These are phyloP conservation scores for Verruconis gallopava DNA, from an alignment of 2,329 filamentous ascomycete species.

Conservation along the genomic window DNA sequence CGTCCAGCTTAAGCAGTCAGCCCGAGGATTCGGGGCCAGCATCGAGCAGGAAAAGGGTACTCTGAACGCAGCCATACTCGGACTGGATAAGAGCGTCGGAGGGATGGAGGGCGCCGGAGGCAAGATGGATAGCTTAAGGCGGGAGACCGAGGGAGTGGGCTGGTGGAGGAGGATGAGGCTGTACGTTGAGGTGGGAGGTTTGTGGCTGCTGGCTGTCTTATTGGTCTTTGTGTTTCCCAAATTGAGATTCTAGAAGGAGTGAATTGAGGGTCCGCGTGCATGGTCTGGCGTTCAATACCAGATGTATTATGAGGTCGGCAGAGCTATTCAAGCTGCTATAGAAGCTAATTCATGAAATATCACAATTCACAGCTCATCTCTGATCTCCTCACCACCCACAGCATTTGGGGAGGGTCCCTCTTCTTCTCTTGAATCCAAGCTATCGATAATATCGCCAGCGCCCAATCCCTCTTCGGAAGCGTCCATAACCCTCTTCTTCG, in stretches of 20 bases:
- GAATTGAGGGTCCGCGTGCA: too few relatives aligned
- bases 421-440: not conserved
- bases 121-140: slow-evolving; percentile 62
- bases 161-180: slow-evolving; percentile 77
- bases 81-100: slow-evolving; percentile 61
- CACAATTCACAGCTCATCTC: not conserved
- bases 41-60: slow-evolving; percentile 65
- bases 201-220: slow-evolving; percentile 66
- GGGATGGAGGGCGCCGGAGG: slow-evolving; percentile 67
- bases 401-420: not conserved
- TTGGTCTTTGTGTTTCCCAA: slow-evolving; percentile 82
- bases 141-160: slow-evolving; percentile 78
- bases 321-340: too few relatives aligned
- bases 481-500: slow-evolving; percentile 51
- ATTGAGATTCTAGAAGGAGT: slow-evolving; percentile 59
- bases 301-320: too few relatives aligned
- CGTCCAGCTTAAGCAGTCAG: slow-evolving; percentile 60
- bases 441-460: not conserved
- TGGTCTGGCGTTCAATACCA: too few relatives aligned
- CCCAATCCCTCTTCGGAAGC: slow-evolving; percentile 39
- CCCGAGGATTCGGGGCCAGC: slow-evolving; percentile 55
- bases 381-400: not conserved
- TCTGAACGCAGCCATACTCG: slow-evolving; percentile 55
- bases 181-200: slow-evolving; percentile 68
- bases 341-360: too few relatives aligned